Base-by-base conservation (phyloP, 2,329 filamentous ascomycete species). In the Phialophora verrucosa region DNA sequence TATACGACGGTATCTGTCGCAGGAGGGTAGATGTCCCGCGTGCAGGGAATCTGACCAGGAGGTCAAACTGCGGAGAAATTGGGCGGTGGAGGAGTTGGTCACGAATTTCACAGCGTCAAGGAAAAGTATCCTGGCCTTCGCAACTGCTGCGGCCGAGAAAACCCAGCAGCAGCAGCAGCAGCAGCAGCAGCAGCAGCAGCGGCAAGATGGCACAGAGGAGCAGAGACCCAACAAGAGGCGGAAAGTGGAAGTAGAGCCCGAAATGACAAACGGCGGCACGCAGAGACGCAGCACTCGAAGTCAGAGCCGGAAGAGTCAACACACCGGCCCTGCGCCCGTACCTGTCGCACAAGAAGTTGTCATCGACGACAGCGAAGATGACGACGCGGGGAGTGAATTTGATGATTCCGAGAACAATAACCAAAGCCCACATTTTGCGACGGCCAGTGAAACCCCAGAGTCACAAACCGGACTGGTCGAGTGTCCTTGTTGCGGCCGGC, bases 21-120 rank as follows among this genome's bases (percentile, higher is more conserved):
- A 87, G 35, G 93, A 97, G 71, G 91, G 92, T 8, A 93, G 91
- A 78, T 99, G 95, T 73, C 95, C 95, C 0, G 83, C 92, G 1
- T 99, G 95, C 78, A 88, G 92, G 59, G 82, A 87, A 5, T 78
- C 83, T 0, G 92, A 96, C 71, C 93, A 97, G 76, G 92, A 94
- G 76, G 85, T 92, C 67, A 95, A 92, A 76, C 76, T 99, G 72
- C 85, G 93, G 65, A 89, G 90, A 55, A 98, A 98, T 76, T 91
- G 90, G 85, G 88, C 90, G 0, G 82, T 98, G 70, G 88, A 95
- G 74, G 93, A 98, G 75, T 84, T 94, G 1, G 91, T 97, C 8
- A 88, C 92, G 47, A 86, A 88, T 0, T 99, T 97, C 71, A 82
- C 86, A 70, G 84, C 83, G 60, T 87, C 88, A 4, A 84, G 94